Base-by-base conservation (phyloP, 2,329 filamentous ascomycete species). In the Cytospora mali region DNA sequence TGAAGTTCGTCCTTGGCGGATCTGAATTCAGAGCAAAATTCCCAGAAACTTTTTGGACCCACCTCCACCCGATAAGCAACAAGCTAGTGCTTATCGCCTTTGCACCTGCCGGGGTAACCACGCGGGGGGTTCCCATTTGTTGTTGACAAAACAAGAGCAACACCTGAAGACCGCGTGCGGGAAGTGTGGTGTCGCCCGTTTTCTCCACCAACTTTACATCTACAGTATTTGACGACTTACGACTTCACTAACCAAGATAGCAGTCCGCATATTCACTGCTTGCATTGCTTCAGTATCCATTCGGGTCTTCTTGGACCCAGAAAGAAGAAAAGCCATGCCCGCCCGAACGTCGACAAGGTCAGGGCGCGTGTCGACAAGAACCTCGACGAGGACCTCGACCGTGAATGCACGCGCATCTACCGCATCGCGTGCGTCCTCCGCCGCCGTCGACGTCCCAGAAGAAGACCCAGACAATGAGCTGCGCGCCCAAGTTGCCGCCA, bases 391-490 rank as follows among this genome's bases (percentile, higher is more conserved):
- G 66, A 69, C 75, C 11, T 77, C 79, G 7, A 72, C 71, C 52
- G 70, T 74, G 39, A 73, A 74, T 64, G 71, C 79, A 55, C 78
- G 81, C 67, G 72, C 76, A 18, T 81, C 82, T 3, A 77, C 74
- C 35, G 74, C 35, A 35, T 84, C 82, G 55, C 79, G 81, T 57
- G 74, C 75, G 33, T 82, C 81, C 5, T 77, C 81, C 6, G 70
- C 75, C 23, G 73, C 73, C 66, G 25, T 76, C 67, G 78, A 84
- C 49, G 75, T 90, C n/a, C 89, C 90, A 46, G 84, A 89, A 70
- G 92, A 97, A 72, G 84, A 88, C 4, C 84, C 87, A 58, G 81
- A 86, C 53, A 92, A 85, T 62, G 84, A 84, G 18, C 79, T 97
- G 68, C 90, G 93, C 70, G 84, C 82, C 39, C 89, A 91, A 72